Base-by-base conservation (phyloP, 495 filamentous ascomycete species). In the Annulohypoxylon bovei region DNA sequence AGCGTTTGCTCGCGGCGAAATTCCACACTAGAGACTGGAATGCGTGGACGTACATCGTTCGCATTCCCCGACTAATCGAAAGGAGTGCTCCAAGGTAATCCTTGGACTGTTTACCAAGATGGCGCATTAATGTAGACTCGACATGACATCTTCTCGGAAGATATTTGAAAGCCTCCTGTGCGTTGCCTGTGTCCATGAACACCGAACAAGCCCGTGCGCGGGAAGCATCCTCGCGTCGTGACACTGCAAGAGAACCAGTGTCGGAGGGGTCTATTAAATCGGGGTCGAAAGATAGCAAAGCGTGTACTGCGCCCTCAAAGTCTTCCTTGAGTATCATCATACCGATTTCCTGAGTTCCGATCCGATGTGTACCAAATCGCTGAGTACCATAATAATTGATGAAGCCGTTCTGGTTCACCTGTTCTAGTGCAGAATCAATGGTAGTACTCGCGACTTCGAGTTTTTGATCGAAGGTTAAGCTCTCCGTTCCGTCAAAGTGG, bases 21-120 rank as follows among this genome's bases (percentile, higher is more conserved):
- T 99, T 99, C 94, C 94, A 99, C 7, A 99, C 90, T 8, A 93
- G 85, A 4, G 91, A 94, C 76, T 99, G 95, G 80, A 97, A 98
- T 27, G 96, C 95, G 71, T 99, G 95, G 11, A 96, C 89, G 70
- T 99, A 99, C 92, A 98, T 98, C 35, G 92, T 84, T 14, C 92
- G 88, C 79, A 97, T 84, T 37, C 91, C 90, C 1, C 94, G 86
- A 6, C 87, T 89, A 62, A 98, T 92, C 28, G 83, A 83, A 75
- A 89, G 85, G 56, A 99, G 76, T 0, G 95, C 93, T 11, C 93
- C 93, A 50, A 91, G 83, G 72, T 86, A 94, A 79, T 99, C 94
- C 25, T 74, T 80, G 4, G 76, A 62, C 25, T 68, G 77, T 47
- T 72, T 80, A 39, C 82, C 75, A 3, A 98, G 87, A 68, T 93